Evolutionary conservation across 2,329 filamentous ascomycete genomes (phyloP), one percentile per base, ranked within the genome.

Genomic region (Sporothrix schenckii): DNA sequence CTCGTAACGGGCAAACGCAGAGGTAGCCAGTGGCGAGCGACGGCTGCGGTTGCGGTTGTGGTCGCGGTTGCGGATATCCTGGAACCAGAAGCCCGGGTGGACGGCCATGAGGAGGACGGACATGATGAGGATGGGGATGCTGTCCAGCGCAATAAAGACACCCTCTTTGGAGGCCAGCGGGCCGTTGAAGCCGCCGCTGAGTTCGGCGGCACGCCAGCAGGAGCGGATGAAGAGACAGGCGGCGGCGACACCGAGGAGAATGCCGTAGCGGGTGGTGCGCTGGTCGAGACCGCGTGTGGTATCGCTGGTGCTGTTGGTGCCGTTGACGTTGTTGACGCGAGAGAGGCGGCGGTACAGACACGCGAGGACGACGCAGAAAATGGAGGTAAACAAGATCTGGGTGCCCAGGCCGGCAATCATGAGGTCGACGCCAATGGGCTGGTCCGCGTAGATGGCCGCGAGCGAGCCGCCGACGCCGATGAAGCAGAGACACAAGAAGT

Each of bases 321-420:
- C 2, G 34, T 9, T 6, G 34, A 34, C n/a, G 5, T 21, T 5
- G 39, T 7, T n/a, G 41, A 7, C 13, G 24, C 7, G 13, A 4
- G 21, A 13, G 14, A 68, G 39, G 1, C 53, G 39, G 4, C 39
- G 21, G 54, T 63, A 69, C 0, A 69, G 6, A 13, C 16, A 52
- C 16, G 24, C 63, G 0, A 73, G 61, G 19, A 72, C 41, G 1
- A 70, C 27, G 39, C 73, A 72, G 21, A 74, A 74, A 19, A 74
- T 72, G 13, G 72, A 66, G 2, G 72, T 74, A 39, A 72, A 74
- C 30, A 74, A 44, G 2, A 74, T 72, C 44, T 74, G 72, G 14
- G 69, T 72, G 21, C 71, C 72, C 34, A 74, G 58, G 7, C 72
- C 72, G 11, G 72, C 73, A 65, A 74, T 72, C 73, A 74, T 73